Evolutionary conservation across 805 yeast genomes (phyloP), one percentile per base, ranked within the genome.

Genomic region (Myxozyma monticola): DNA sequence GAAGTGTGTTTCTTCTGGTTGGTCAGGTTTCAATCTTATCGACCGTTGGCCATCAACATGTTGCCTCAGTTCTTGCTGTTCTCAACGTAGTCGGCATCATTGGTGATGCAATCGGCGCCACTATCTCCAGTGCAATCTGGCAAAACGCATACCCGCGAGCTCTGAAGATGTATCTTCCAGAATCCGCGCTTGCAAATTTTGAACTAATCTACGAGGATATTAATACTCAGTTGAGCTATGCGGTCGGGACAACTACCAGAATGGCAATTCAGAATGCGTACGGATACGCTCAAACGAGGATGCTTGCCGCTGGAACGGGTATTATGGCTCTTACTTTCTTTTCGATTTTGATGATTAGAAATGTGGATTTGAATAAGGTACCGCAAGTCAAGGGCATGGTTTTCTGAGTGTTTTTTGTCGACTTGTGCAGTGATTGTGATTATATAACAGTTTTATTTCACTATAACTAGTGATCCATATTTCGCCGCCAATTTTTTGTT

Each of bases 101-200:
- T 45, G 86, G 87, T 9, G 68, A 78, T 9, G 83, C 84, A 14
- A 59, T 81, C 44, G 87, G 86, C 25, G 63, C 74, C 25, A 65
- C 81, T 29, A 73, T 82, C 31, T 71, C 83, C 17, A 84, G 83
- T 59, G 84, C 85, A 25, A 71, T 81, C 42, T 81, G 85, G 85
- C 74, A 80, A 9, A 42, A 63, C 50, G 56, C n/a, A n/a, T n/a
- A n/a, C n/a, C n/a, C n/a, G n/a, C n/a, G n/a, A n/a, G n/a, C n/a
- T n/a, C n/a, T n/a, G n/a, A n/a, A n/a, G n/a, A n/a, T n/a, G 6
- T 70, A 60, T 65, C 66, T 41, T 20, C 45, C 45, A 10, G 45
- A 31, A 12, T 18, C 17, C 8, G 37, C 24, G 9, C 10, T 20
- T 10, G 45, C 9, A 6, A 24, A 30, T 18, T 41, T 21, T n/a